Conservation (phyloP, 2,329 filamentous ascomycete genomes). For the Colletotrichum abscissum region DNA sequence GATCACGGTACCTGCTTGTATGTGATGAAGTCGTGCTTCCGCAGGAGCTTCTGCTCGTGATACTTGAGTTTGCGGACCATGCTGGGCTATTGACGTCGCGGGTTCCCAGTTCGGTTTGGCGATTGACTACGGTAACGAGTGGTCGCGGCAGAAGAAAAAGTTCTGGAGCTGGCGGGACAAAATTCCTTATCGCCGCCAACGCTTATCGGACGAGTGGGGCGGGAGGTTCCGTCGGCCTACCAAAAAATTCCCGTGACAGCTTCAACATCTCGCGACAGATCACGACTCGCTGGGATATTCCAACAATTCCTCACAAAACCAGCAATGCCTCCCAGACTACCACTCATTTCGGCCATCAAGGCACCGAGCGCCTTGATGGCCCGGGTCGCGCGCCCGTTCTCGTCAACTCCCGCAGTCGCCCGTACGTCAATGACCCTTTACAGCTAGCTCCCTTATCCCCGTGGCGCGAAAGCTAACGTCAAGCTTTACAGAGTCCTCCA, state of each 20-base stretch:
- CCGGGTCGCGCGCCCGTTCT: conserved; percentile 33
- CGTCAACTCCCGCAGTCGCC: conserved; percentile 22
- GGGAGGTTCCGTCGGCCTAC: conserved; percentile 34
- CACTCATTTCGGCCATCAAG: conserved; percentile 37
- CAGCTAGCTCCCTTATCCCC: neutral
- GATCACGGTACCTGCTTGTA: conserved; percentile 67
- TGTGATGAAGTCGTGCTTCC: conserved; percentile 91
- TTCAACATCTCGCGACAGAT: conserved; percentile 33
- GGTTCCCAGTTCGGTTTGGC: neutral
- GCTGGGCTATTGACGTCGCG: conserved; percentile 40
- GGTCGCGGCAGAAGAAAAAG: conserved; percentile 13
- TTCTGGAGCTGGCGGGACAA: conserved; percentile 29
- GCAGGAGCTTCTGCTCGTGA: conserved; percentile 96
- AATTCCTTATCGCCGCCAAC: conserved; percentile 27
- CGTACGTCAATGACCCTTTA: conserved; percentile 22
- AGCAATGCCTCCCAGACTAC: conserved; percentile 55
- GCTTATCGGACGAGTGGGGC: conserved; percentile 28
- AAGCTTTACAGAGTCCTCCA: neutral
- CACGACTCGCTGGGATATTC: conserved; percentile 10
- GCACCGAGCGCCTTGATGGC: conserved; percentile 28
- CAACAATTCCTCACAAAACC: conserved; percentile 36
- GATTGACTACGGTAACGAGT: neutral
- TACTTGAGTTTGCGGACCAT: conserved; percentile 98
- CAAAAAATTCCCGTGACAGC: conserved; percentile 37
- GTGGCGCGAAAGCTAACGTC: conserved; percentile 10